A percentile compares a stretch with the other conserved stretches of the same genome.
These are phyloP conservation scores for Penicillium rolfsii DNA, from an alignment of 2,329 filamentous ascomycete genomes.

Conservation along the genomic window DNA sequence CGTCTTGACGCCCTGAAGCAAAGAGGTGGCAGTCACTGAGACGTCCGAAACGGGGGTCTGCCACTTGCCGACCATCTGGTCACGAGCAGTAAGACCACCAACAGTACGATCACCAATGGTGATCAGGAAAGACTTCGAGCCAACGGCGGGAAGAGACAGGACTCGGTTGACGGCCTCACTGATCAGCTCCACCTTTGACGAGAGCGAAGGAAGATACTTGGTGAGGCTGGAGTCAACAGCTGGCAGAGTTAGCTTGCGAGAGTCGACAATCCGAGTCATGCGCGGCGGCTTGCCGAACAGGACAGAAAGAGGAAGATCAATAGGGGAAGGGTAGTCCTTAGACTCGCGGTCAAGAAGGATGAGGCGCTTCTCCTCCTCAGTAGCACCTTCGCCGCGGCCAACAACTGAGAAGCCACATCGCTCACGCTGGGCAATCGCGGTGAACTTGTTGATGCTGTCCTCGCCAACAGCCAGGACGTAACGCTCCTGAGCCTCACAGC, in stretches of 20 bases:
- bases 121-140: conserved; percentile 96
- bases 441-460: conserved; percentile 74
- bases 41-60: conserved; percentile 93
- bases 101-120: conserved; percentile 94
- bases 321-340: conserved; percentile 72
- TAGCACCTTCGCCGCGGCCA: conserved; percentile 69
- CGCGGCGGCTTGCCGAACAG: conserved; percentile 88
- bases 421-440: conserved; percentile 74
- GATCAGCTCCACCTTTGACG: conserved; percentile 54
- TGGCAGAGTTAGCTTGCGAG: conserved; percentile 67
- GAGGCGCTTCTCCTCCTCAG: conserved; percentile 70
- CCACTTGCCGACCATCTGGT: conserved; percentile 97
- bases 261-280: conserved; percentile 73
- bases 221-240: conserved; percentile 76
- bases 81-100: conserved; percentile 82
- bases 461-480: conserved; percentile 89
- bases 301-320: conserved; percentile 85
- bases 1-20: conserved; percentile 70
- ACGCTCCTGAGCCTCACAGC: conserved; percentile 93
- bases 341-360: conserved; percentile 82
- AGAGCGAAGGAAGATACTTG: conserved; percentile 63
- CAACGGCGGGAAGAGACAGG: conserved; percentile 82
- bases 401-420: conserved; percentile 92
- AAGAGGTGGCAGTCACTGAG: conserved; percentile 83
- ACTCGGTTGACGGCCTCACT: conserved; percentile 77